A percentile compares a stretch with the other conserved stretches of the same genome.
These are phyloP conservation scores for Coniferiporia weirii DNA, from an alignment of 1,284 basidiomycete genomes.

Conservation along the genomic window DNA sequence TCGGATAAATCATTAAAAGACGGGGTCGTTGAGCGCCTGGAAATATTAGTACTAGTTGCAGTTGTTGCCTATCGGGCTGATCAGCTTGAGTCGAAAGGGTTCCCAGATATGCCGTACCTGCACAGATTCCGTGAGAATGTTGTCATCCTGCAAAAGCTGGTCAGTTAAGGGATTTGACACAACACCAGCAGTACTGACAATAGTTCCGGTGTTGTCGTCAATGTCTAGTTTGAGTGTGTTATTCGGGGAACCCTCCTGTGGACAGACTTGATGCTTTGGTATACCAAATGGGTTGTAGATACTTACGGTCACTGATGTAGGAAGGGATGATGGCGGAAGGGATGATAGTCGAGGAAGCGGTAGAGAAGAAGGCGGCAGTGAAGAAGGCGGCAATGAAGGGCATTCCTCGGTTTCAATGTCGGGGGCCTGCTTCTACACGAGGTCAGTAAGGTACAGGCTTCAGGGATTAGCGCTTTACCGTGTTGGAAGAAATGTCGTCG, in stretches of 20 bases:
- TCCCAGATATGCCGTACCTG: background rate
- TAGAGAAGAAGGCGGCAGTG: background rate
- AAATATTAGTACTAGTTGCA: background rate
- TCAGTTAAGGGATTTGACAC: background rate
- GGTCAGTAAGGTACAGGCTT: background rate
- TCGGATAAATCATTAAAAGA: constrained; percentile 8
- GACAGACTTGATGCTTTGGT: background rate
- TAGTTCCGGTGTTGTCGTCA: constrained; percentile 4
- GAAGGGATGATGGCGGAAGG: background rate
- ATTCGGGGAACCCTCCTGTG: constrained; percentile 10
- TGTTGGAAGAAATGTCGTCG: background rate
- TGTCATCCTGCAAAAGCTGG: background rate
- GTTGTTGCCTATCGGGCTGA: background rate
- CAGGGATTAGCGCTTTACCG: background rate
- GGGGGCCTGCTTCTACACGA: background rate
- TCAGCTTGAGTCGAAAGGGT: background rate
- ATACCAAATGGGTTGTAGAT: background rate
- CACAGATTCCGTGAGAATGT: background rate
- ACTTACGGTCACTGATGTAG: constrained; percentile 12
- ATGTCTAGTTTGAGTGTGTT: constrained; percentile 3
- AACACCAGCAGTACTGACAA: background rate
- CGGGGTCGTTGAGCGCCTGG: background rate
- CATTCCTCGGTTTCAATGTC: background rate
- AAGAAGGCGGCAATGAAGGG: constrained; percentile 9
- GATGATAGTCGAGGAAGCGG: constrained; percentile 7